Conservation (phyloP, 257 asterid species). For the Asclepias syriaca region DNA sequence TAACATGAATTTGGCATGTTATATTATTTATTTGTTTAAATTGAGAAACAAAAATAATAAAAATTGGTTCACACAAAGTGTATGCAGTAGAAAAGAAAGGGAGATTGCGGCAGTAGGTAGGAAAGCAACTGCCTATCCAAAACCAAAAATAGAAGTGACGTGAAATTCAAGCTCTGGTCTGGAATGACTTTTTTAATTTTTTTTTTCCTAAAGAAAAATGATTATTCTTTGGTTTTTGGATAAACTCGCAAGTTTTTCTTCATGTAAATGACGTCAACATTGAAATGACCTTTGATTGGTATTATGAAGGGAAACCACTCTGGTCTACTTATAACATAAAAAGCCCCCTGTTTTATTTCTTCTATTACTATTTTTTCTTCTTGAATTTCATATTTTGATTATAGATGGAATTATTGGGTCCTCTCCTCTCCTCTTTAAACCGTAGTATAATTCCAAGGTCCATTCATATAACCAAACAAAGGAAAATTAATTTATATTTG, state of each 20-base stretch:
- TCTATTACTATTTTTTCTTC: background rate
- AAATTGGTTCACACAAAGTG: too few species aligned
- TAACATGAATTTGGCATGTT: too few species aligned
- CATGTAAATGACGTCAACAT: slow-evolving; percentile 4
- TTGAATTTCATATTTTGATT: too few species aligned
- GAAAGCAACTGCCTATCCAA: slow-evolving; percentile 33
- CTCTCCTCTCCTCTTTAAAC: background rate
- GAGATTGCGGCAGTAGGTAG: slow-evolving; percentile 29
- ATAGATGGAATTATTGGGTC: background rate
- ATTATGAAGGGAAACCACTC: background rate
- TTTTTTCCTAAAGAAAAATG: too few species aligned
- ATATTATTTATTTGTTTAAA: too few species aligned
- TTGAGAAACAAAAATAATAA: too few species aligned
- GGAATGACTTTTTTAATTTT: background rate
- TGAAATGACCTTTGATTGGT: slow-evolving; percentile 10
- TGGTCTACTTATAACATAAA: background rate
- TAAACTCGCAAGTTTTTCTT: background rate
- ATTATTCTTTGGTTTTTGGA: background rate
- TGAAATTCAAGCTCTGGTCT: slow-evolving; percentile 12
- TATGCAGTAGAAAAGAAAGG: background rate
- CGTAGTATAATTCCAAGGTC: background rate
- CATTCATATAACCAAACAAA: background rate
- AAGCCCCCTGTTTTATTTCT: background rate
- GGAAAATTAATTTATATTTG: too few species aligned
- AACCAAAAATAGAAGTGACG: slow-evolving; percentile 16